These are phyloP conservation scores for Nemania serpens DNA, from an alignment of 2,329 filamentous ascomycete genomes.

Conservation along the genomic window DNA sequence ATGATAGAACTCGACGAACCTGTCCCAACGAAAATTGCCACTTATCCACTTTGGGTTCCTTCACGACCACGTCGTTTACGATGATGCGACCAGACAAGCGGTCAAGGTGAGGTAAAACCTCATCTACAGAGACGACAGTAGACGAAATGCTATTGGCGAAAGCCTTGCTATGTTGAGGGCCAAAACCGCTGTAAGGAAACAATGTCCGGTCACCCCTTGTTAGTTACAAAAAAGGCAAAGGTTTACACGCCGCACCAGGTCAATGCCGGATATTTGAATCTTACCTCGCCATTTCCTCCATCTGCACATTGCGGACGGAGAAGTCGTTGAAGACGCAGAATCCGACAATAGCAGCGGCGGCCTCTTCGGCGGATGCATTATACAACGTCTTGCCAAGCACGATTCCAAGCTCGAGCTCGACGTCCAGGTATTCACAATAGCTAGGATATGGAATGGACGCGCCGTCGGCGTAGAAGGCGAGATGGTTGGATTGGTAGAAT, in stretches of 20 bases:
- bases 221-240: background rate
- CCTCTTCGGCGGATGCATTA: constrained; percentile 35
- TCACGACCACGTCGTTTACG: constrained; percentile 31
- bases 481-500: constrained; percentile 39
- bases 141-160: constrained; percentile 38
- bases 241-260: background rate
- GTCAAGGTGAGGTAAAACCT: constrained; percentile 28
- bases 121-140: constrained; percentile 32
- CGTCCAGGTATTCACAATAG: constrained; percentile 35
- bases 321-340: constrained; percentile 40
- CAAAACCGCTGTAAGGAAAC: constrained; percentile 30
- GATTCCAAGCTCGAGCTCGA: constrained; percentile 37
- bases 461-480: constrained; percentile 35
- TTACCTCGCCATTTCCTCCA: constrained; percentile 35
- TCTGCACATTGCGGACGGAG: constrained; percentile 34
- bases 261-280: background rate
- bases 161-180: constrained; percentile 37
- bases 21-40: constrained; percentile 36
- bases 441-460: constrained; percentile 29
- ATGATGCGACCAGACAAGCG: constrained; percentile 31
- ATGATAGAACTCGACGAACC: constrained; percentile 15
- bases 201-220: background rate
- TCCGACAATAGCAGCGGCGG: constrained; percentile 33
- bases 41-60: constrained; percentile 26
- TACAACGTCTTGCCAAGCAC: constrained; percentile 33